These are phyloP conservation scores for Coprinopsis sp. DNA, from an alignment of 768 basidiomycete species.

Conservation along the genomic window DNA sequence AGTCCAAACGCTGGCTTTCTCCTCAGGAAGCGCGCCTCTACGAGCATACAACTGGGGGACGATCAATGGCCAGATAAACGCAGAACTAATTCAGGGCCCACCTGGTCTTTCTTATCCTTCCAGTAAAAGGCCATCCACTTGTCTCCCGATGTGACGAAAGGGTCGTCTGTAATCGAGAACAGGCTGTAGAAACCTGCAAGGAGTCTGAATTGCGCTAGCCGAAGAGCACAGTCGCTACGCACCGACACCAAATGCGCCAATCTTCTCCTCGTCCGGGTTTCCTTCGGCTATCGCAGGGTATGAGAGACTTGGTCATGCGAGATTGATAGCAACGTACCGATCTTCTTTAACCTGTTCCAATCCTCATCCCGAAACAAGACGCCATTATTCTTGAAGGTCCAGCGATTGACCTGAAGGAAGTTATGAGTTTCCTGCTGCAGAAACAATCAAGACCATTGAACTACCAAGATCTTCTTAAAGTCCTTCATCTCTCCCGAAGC, in stretches of 20 bases:
- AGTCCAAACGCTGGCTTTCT: conserved; percentile 56
- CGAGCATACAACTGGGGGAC: conserved; percentile 68
- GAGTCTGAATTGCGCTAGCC: neutral
- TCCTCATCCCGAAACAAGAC: conserved; percentile 78
- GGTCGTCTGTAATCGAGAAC: conserved; percentile 80
- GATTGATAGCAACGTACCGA: conserved; percentile 43
- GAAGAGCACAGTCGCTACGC: conserved; percentile 15
- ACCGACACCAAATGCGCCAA: conserved; percentile 94
- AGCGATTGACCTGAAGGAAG: conserved; percentile 58
- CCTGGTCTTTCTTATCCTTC: conserved; percentile 91
- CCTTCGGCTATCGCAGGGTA: conserved; percentile 60
- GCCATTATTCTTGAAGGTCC: conserved; percentile 89
- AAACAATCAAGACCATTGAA: conserved; percentile 14
- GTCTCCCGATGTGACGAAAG: conserved; percentile 79
- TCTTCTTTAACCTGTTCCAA: conserved; percentile 87
- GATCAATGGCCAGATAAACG: conserved; percentile 7
- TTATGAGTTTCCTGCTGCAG: neutral
- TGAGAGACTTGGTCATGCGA: conserved; percentile 1
- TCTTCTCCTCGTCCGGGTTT: conserved; percentile 91
- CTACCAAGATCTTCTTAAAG: conserved; percentile 58
- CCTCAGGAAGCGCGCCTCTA: conserved; percentile 57
- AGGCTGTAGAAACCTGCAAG: conserved; percentile 66
- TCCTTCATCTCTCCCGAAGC: conserved; percentile 42
- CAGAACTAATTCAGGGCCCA: conserved; percentile 20
- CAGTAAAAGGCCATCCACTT: conserved; percentile 97